phyloP scores from a whole-genome alignment of 176 grass and related monocot genomes.

The Aegilops umbellulata region DNA sequence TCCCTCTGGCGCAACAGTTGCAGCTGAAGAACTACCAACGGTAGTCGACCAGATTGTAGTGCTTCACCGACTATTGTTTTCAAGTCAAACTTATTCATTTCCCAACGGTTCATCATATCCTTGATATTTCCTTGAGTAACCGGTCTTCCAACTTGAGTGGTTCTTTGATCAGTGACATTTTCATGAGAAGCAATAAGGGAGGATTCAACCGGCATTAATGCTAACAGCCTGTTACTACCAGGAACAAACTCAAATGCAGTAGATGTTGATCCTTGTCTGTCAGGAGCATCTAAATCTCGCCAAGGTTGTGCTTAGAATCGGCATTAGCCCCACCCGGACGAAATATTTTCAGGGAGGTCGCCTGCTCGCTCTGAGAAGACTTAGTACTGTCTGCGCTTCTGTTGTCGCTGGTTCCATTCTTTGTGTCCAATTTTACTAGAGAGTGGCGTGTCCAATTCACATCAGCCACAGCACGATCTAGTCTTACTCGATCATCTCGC shows the following conservation, averaged over 20 bases:
- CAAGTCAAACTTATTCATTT: constrained; percentile 73
- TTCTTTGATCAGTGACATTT: constrained; percentile 29
- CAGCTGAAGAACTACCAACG: constrained; percentile 93
- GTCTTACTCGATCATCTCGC: too few relatives aligned
- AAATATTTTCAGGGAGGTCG: too few relatives aligned
- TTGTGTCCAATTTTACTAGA: too few relatives aligned
- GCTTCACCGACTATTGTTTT: constrained; percentile 93
- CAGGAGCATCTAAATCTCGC: constrained; percentile 11
- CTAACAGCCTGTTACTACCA: constrained; percentile 40
- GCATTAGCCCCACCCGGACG: too few relatives aligned
- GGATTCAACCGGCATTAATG: constrained; percentile 49
- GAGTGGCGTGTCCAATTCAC: too few relatives aligned
- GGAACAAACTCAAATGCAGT: constrained; percentile 34
- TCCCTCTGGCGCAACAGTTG: constrained; percentile 69
- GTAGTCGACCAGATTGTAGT: constrained; percentile 73
- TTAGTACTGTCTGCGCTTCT: too few relatives aligned
- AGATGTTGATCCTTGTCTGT: constrained; percentile 35
- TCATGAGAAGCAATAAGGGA: constrained; percentile 42
- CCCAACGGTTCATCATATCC: constrained; percentile 92
- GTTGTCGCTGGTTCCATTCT: too few relatives aligned
- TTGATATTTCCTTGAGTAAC: constrained; percentile 74
- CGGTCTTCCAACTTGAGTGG: constrained; percentile 30
- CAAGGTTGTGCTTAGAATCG: too few relatives aligned
- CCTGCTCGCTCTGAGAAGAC: too few relatives aligned
- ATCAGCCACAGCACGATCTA: too few relatives aligned